Base-by-base conservation (phyloP, 2,329 filamentous ascomycete species). In the Fusarium praegraminearum region DNA sequence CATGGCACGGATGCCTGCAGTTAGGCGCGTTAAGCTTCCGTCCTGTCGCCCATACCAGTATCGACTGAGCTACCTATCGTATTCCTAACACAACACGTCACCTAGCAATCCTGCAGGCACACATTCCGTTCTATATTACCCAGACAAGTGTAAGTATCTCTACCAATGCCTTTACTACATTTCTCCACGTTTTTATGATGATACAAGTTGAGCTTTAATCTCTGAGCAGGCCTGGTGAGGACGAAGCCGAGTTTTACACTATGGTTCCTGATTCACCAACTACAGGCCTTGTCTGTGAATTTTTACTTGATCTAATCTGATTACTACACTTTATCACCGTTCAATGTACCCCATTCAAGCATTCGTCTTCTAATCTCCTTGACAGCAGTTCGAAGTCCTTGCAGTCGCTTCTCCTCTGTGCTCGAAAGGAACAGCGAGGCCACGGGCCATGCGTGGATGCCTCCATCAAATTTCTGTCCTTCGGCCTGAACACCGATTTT, bases 371-470 rank as follows among this genome's bases (percentile, higher is more conserved):
- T 81, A 73, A 83, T 78, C 50, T 81, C 78, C 30, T 72, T 74
- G 40, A 79, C 77, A 62, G 81, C 77, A 73, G 79, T 76, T 69
- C 79, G 79, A 67, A 91, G 75, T 5, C 88, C 87, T 65, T 83
- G 82, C 57, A 86, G 76, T 57, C 89, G 83, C 73, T 83, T 80
- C 35, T 83, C 79, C n/a, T 77, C 75, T 28, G 82, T 82, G 47
- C 79, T 81, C 45, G 85, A 84, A 30, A 89, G 76, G 73, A 89
- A 88, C n/a, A 88, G 73, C 47, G 84, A 84, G 12, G 90, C 91
- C 22, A 97, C 90, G 0, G 93, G 92, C 93, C 93, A 97, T 13
- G 90, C 93, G 78, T 97, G 93, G 61, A 96, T 90, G 4, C 88
- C 90, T 16, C 87, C 90, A 30, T 83, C 80, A 70, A 92, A 89